Conservation (phyloP, 1,284 basidiomycete species). For the Leccinum proximum region DNA sequence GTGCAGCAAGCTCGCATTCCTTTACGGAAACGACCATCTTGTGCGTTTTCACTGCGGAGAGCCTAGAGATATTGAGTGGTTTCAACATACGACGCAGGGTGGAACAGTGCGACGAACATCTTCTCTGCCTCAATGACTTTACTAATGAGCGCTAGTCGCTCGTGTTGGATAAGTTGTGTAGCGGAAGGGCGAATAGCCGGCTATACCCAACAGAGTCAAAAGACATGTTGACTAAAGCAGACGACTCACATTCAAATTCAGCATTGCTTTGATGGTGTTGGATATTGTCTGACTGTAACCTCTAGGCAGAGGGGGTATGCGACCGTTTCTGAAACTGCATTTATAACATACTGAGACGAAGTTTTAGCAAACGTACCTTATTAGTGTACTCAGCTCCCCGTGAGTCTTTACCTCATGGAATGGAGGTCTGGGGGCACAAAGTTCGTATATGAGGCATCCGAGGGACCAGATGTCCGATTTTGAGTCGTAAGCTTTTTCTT, state of each 20-base stretch:
- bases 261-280: constrained; percentile 82
- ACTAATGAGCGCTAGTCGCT: constrained; percentile 68
- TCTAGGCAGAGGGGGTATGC: constrained; percentile 83
- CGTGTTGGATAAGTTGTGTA: constrained; percentile 73
- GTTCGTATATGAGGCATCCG: constrained; percentile 94
- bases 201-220: constrained; percentile 34
- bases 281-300: constrained; percentile 75
- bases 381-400: constrained; percentile 77
- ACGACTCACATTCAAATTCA: constrained; percentile 73
- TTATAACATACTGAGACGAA: neutral
- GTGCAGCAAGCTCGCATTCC: constrained; percentile 66
- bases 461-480: constrained; percentile 99
- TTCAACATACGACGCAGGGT: constrained; percentile 1
- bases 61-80: constrained; percentile 36
- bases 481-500: constrained; percentile 94
- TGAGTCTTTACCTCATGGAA: constrained; percentile 92
- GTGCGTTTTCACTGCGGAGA: constrained; percentile 59
- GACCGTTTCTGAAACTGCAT: constrained; percentile 56
- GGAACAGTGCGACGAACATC: constrained; percentile 47
- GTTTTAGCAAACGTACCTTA: constrained; percentile 48
- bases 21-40: constrained; percentile 45
- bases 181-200: constrained; percentile 84
- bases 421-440: constrained; percentile 91
- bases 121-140: constrained; percentile 78
- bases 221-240: neutral